These are phyloP conservation scores for Acer negundo DNA, from an alignment of 345 rosid species.

Conservation along the genomic window DNA sequence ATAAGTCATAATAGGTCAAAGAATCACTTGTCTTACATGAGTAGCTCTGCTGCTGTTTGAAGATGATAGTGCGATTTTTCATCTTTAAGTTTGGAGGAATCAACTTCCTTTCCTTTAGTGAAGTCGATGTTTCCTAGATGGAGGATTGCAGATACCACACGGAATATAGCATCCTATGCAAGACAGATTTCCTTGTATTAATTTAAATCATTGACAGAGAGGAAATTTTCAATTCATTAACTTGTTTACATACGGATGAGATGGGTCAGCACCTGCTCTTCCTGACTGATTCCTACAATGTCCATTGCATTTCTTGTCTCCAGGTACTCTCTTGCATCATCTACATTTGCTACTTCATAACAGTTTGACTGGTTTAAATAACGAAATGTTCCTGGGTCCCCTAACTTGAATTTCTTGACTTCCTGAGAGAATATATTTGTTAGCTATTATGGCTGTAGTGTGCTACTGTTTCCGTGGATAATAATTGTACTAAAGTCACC, in stretches of 20 bases:
- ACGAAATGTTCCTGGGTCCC: constrained; percentile 65
- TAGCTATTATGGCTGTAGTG: constrained; percentile 11
- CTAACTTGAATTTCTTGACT: constrained; percentile 63
- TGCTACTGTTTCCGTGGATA: constrained; percentile 14
- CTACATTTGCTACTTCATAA: constrained; percentile 62
- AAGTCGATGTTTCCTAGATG: constrained; percentile 77
- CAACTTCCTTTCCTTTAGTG: constrained; percentile 64
- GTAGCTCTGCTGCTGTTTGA: constrained; percentile 64
- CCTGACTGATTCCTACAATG: constrained; percentile 65
- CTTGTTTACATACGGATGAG: background rate
- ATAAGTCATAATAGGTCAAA: background rate
- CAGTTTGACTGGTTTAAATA: constrained; percentile 74
- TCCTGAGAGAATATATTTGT: constrained; percentile 45
- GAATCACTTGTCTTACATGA: constrained; percentile 39
- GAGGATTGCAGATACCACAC: constrained; percentile 73
- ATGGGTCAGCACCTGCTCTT: constrained; percentile 53
- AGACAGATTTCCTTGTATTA: constrained; percentile 12
- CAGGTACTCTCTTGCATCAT: constrained; percentile 71
- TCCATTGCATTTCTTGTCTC: constrained; percentile 84
- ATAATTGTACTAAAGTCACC: constrained; percentile 33
- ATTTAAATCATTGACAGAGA: constrained; percentile 1
- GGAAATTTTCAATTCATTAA: background rate
- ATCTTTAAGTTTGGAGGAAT: constrained; percentile 75
- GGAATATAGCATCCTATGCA: constrained; percentile 68
- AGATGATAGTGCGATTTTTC: constrained; percentile 62